Percentiles rank a stretch among this genome's conserved stretches.
phyloP scores from a whole-genome alignment of 2,329 filamentous ascomycete species.

The Trichoderma oligosporum region DNA sequence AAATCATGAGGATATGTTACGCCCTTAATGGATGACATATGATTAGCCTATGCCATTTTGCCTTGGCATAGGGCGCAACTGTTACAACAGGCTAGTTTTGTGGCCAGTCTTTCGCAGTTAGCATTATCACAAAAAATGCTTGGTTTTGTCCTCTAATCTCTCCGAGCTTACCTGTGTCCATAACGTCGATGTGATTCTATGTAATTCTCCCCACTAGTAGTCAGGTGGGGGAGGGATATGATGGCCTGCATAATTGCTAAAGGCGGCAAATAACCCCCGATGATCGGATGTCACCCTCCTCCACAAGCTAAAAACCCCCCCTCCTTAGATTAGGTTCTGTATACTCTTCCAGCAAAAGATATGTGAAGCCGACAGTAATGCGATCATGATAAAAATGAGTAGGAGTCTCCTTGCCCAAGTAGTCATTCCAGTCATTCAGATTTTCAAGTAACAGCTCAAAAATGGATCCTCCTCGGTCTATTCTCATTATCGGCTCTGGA shows the following conservation, averaged over 20 bases:
- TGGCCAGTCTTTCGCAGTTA: conserved; percentile 18
- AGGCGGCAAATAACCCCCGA: conserved; percentile 6
- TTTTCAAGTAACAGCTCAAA: background rate
- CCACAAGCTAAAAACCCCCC: background rate
- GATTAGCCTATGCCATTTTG: background rate
- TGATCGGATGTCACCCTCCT: background rate
- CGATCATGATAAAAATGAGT: background rate
- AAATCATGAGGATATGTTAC: conserved; percentile 20
- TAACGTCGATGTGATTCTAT: conserved; percentile 10
- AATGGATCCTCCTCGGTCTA: conserved; percentile 43
- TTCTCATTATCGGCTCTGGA: conserved; percentile 67
- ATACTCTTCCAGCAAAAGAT: background rate
- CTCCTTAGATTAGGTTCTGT: background rate
- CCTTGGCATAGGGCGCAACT: conserved; percentile 1
- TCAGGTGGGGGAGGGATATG: background rate
- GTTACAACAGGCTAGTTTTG: conserved; percentile 9
- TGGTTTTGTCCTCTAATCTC: conserved; percentile 17
- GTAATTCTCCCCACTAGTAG: background rate
- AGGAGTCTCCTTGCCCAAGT: background rate
- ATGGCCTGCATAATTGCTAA: too few species aligned
- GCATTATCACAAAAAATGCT: conserved; percentile 19
- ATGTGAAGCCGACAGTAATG: background rate
- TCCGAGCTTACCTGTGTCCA: background rate
- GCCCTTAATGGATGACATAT: conserved; percentile 12
- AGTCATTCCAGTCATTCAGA: background rate